Conservation (phyloP, 179 eudicot species). For the Vitellaria paradoxa region DNA sequence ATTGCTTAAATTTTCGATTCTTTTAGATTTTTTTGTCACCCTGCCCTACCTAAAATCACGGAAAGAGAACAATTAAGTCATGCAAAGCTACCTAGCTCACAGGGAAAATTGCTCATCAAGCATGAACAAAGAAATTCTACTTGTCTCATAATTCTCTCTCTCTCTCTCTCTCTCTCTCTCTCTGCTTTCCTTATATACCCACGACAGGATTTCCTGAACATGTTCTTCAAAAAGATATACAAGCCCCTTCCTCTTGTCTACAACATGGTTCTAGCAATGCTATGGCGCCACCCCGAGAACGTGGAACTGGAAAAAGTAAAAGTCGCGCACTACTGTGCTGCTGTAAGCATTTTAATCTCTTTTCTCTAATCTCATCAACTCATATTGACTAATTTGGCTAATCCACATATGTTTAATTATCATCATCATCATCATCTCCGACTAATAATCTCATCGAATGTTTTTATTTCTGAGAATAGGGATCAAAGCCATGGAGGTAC, state of each 20-base stretch:
- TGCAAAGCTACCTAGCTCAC: background rate
- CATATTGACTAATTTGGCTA: slow-evolving; percentile 8
- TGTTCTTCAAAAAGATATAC: slow-evolving; percentile 19
- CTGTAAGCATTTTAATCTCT: slow-evolving; percentile 26
- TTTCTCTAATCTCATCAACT: background rate
- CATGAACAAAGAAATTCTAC: background rate
- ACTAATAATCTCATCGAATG: background rate
- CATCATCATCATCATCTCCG: no score
- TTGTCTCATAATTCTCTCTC: background rate
- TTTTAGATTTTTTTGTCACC: no score
- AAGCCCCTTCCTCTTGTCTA: slow-evolving; percentile 20
- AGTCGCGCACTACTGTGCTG: slow-evolving; percentile 36
- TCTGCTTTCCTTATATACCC: background rate
- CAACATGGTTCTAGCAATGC: slow-evolving; percentile 27
- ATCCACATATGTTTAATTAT: background rate
- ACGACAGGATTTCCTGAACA: slow-evolving; percentile 24
- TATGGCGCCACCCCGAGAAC: slow-evolving; percentile 30
- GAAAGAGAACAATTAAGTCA: background rate
- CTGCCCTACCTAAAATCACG: no score
- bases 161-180: background rate
- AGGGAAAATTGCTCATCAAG: background rate
- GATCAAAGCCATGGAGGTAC: slow-evolving; percentile 66
- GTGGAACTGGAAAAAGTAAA: slow-evolving; percentile 19
- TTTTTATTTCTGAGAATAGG: slow-evolving; percentile 22
- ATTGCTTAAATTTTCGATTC: no score